Evolutionary conservation across 208 protist species (phyloP).

Genomic region (Leishmania tarentolae): DNA sequence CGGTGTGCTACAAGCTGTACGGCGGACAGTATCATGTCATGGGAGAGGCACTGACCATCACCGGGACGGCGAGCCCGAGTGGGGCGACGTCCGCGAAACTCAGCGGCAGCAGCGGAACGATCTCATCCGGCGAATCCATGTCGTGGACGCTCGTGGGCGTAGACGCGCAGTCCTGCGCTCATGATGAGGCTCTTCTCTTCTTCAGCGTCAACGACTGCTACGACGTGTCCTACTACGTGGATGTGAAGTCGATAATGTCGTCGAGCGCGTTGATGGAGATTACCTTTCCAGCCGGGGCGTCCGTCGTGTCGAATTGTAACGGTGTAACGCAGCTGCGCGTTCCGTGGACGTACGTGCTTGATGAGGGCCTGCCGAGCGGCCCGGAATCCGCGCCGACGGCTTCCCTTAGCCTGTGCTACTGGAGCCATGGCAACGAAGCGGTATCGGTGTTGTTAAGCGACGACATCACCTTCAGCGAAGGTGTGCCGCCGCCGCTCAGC

Average conservation of each 20-base stretch:
- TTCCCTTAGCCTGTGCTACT: slow-evolving; percentile 69
- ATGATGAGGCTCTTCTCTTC: slow-evolving; percentile 54
- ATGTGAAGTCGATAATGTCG: slow-evolving; percentile 9
- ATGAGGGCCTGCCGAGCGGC: neutral
- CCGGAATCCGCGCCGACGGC: neutral
- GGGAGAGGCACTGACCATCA: slow-evolving; percentile 33
- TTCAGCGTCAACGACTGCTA: slow-evolving; percentile 74
- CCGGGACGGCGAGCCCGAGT: slow-evolving; percentile 41
- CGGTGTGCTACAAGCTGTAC: slow-evolving; percentile 88
- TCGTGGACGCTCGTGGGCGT: slow-evolving; percentile 59
- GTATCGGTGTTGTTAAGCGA: slow-evolving; percentile 51
- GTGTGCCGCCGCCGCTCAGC: slow-evolving; percentile 48
- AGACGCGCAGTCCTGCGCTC: slow-evolving; percentile 20
- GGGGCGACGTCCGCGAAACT: slow-evolving; percentile 48
- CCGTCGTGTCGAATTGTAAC: slow-evolving; percentile 31
- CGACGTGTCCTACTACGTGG: slow-evolving; percentile 74
- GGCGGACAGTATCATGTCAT: slow-evolving; percentile 83
- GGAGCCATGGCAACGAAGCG: slow-evolving; percentile 31
- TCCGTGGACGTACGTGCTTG: slow-evolving; percentile 18
- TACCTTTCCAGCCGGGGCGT: slow-evolving; percentile 28
- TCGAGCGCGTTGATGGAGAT: neutral
- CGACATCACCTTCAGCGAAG: slow-evolving; percentile 41
- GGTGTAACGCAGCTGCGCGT: slow-evolving; percentile 26
- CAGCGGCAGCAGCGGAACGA: slow-evolving; percentile 18
- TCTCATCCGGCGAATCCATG: slow-evolving; percentile 61